phyloP scores from a whole-genome alignment of 805 yeast species.

The Zygotorulaspora danielsina region DNA sequence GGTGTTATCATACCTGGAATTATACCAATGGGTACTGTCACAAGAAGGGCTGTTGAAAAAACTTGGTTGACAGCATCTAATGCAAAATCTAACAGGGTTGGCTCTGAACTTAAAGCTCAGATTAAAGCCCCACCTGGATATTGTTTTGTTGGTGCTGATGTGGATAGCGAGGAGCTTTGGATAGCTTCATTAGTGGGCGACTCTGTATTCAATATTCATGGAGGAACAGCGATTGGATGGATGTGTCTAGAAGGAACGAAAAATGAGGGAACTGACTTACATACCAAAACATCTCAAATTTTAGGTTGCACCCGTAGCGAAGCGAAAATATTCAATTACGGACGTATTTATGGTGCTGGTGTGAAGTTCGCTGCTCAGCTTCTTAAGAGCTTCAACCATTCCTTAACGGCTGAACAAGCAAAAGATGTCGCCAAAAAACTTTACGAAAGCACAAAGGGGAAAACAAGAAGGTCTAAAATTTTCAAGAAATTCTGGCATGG shows the following conservation, averaged over 20 bases:
- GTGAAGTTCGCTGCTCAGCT: slow-evolving; percentile 81
- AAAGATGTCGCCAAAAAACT: slow-evolving; percentile 56
- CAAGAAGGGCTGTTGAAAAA: slow-evolving; percentile 93
- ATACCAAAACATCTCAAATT: slow-evolving; percentile 87
- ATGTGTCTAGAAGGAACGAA: slow-evolving; percentile 98
- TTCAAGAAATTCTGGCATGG: slow-evolving; percentile 61
- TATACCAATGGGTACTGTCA: slow-evolving; percentile 92
- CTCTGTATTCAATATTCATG: slow-evolving; percentile 81
- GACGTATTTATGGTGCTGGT: slow-evolving; percentile 98
- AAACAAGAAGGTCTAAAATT: slow-evolving; percentile 34
- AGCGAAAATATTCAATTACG: slow-evolving; percentile 94
- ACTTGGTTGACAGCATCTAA: slow-evolving; percentile 98
- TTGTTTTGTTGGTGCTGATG: slow-evolving; percentile 96
- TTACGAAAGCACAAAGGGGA: slow-evolving; percentile 83
- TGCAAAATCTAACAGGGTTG: slow-evolving; percentile 78
- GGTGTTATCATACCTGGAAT: slow-evolving; percentile 83
- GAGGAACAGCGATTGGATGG: slow-evolving; percentile 97
- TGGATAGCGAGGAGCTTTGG: slow-evolving; percentile 97
- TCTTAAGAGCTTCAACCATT: slow-evolving; percentile 76
- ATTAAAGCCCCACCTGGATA: slow-evolving; percentile 85
- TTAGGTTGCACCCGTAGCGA: slow-evolving; percentile 85
- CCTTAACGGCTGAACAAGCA: slow-evolving; percentile 63
- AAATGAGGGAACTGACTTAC: slow-evolving; percentile 86
- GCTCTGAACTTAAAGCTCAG: slow-evolving; percentile 88
- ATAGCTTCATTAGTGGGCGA: slow-evolving; percentile 95